Percentiles rank a stretch among this genome's conserved stretches.
phyloP scores from a whole-genome alignment of 306 rosid genomes.

The Cucumis hystrix region DNA sequence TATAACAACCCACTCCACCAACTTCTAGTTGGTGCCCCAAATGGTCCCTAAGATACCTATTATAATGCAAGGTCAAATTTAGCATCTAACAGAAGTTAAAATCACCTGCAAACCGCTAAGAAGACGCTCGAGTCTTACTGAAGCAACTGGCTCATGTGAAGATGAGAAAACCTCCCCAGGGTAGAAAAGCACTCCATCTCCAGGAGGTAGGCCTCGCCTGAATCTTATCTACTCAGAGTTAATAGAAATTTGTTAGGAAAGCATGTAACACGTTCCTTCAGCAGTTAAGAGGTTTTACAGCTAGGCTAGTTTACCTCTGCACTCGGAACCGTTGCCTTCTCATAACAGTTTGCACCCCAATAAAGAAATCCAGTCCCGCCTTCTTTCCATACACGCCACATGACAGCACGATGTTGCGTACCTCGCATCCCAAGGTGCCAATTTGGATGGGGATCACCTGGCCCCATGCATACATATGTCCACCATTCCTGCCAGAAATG shows the following conservation, averaged over 20 bases:
- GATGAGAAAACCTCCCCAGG: slow-evolving; percentile 93
- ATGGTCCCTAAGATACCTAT: no score
- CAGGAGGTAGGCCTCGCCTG: slow-evolving; percentile 95
- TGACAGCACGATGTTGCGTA: slow-evolving; percentile 97
- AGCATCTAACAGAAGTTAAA: neutral
- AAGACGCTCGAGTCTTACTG: slow-evolving; percentile 82
- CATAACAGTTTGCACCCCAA: slow-evolving; percentile 99
- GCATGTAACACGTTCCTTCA: neutral
- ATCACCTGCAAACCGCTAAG: slow-evolving; percentile 93
- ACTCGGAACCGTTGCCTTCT: slow-evolving; percentile 80
- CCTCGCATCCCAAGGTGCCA: slow-evolving; percentile 99
- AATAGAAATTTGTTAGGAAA: neutral
- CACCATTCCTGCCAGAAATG: slow-evolving; percentile 75
- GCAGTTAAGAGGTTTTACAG: neutral
- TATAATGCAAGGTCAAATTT: no score
- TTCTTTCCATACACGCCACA: slow-evolving; percentile 99
- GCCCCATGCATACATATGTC: slow-evolving; percentile 98
- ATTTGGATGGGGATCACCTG: slow-evolving; percentile 94
- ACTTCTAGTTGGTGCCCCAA: no score
- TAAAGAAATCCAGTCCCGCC: slow-evolving; percentile 96
- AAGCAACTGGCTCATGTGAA: slow-evolving; percentile 77
- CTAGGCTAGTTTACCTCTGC: slow-evolving; percentile 55
- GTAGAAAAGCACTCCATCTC: slow-evolving; percentile 93
- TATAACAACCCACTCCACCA: no score
- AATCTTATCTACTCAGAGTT: slow-evolving; percentile 54